phyloP scores from a whole-genome alignment of 306 rosid species.

The Fagus crenata region DNA sequence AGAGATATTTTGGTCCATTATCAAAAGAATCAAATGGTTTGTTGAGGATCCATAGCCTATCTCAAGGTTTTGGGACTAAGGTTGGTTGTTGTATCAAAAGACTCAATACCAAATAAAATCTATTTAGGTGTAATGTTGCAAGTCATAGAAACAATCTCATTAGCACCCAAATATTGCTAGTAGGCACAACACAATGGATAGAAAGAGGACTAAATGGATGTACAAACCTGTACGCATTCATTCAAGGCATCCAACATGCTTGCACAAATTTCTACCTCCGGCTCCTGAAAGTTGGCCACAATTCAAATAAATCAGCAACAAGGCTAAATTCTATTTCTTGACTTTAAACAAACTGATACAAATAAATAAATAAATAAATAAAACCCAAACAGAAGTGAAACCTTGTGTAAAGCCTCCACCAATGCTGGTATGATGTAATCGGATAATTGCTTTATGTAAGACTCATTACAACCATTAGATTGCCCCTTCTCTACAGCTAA shows the following conservation, averaged over 20 bases:
- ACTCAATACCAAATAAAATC: too few relatives aligned
- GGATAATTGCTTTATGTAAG: slow-evolving; percentile 86
- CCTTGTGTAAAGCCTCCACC: slow-evolving; percentile 97
- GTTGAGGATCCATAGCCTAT: too few relatives aligned
- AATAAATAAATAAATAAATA: neutral
- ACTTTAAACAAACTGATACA: neutral
- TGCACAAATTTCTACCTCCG: slow-evolving; percentile 93
- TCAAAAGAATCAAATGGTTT: too few relatives aligned
- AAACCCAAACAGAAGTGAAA: slow-evolving; percentile 25
- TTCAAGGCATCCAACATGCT: slow-evolving; percentile 87
- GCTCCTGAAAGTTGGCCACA: slow-evolving; percentile 63
- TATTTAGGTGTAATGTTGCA: too few relatives aligned
- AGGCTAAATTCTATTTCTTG: neutral
- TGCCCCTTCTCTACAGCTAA: slow-evolving; percentile 86
- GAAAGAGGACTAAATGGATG: neutral
- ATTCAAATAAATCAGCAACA: neutral
- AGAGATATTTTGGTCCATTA: too few relatives aligned
- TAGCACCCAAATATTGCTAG: too few relatives aligned
- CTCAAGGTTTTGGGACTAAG: too few relatives aligned
- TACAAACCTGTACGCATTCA: slow-evolving; percentile 85
- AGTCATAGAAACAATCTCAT: too few relatives aligned
- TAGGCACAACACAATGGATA: neutral
- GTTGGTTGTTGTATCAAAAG: too few relatives aligned
- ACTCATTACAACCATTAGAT: slow-evolving; percentile 80
- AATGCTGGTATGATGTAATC: slow-evolving; percentile 91